phyloP scores from a whole-genome alignment of 805 yeast species.

The Cyberlindnera maritima region DNA sequence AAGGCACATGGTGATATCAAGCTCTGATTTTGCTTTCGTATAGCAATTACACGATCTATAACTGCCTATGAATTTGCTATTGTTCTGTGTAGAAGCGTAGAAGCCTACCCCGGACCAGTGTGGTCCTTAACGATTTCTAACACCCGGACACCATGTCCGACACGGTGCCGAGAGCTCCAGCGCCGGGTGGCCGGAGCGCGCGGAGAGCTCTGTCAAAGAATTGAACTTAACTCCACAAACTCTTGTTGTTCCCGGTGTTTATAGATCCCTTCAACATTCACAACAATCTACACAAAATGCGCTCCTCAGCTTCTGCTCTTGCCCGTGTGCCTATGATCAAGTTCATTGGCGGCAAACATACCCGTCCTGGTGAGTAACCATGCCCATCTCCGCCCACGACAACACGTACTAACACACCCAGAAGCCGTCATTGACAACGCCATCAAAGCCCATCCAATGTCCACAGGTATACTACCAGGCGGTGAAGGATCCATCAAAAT shows the following conservation, averaged over 20 bases:
- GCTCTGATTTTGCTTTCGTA: background rate
- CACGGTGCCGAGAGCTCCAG: constrained; percentile 1
- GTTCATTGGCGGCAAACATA: constrained; percentile 82
- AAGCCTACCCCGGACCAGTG: background rate
- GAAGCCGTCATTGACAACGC: constrained; percentile 36
- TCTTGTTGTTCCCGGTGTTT: no score
- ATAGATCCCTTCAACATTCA: background rate
- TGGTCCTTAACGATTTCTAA: background rate
- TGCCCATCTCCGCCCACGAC: background rate
- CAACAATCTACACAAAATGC: constrained; percentile 26
- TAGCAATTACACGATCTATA: no score
- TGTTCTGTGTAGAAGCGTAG: no score
- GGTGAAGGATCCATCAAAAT: constrained; percentile 26
- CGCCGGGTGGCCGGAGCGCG: constrained; percentile 2
- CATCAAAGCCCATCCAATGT: constrained; percentile 39
- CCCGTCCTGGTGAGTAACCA: constrained; percentile 41
- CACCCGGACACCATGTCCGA: constrained; percentile 4
- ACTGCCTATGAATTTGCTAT: no score
- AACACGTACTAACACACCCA: constrained; percentile 23
- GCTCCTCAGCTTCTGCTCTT: constrained; percentile 28
- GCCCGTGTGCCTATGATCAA: constrained; percentile 63
- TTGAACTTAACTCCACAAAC: constrained; percentile 1
- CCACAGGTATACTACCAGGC: constrained; percentile 42
- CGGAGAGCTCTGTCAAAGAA: background rate
- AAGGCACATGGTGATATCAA: constrained; percentile 4